Evolutionary conservation across 1,284 basidiomycete species (phyloP), one percentile per base, ranked within the genome.

Genomic region (Ceratobasidium sp.): DNA sequence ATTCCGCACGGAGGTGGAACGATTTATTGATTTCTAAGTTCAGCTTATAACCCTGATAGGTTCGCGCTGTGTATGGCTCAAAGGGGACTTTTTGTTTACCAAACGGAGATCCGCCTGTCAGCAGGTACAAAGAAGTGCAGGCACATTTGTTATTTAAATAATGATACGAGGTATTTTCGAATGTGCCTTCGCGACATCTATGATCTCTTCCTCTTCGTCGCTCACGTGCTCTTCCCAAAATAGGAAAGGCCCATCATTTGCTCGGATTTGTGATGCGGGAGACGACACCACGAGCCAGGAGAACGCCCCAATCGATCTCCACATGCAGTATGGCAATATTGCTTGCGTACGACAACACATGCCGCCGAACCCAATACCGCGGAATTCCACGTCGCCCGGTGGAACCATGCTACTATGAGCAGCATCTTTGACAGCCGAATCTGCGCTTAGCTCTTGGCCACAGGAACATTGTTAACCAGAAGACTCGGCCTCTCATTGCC

Each of bases 141-240:
- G 19, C 57, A 54, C 52, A 17, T 61, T 17, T 32, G 7, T 32
- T 19, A 9, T 37, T 37, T 61, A 37, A 34, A 17, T 61, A 3
- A 17, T n/a, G 29, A 61, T 34, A 34, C 29, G 11, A 61, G 34
- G 57, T n/a, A n/a, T 51, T 61, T 61, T 61, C 34, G 32, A 61
- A n/a, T 17, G 5, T 7, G 6, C 13, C 13, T 25, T 17, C 19
- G 19, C 37, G 32, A 61, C 15, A 52, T 54, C 32, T 17, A 7
- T 37, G n/a, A 9, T 25, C 25, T 15, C 13, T 34, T 51, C 22
- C 25, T 17, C 40, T 59, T 71, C 34, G 11, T 22, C 44, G 19
- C 54, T 71, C 56, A 71, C 56, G 69, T 71, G 69, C 22, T 56
- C 34, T 40, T 6, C 22, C 69, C 54, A 61, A 57, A 44, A 71